Percentiles rank a stretch among this genome's conserved stretches.
Evolutionary conservation across 2,329 filamentous ascomycete genomes (phyloP).

Genomic region (Magnaporthales sp.): DNA sequence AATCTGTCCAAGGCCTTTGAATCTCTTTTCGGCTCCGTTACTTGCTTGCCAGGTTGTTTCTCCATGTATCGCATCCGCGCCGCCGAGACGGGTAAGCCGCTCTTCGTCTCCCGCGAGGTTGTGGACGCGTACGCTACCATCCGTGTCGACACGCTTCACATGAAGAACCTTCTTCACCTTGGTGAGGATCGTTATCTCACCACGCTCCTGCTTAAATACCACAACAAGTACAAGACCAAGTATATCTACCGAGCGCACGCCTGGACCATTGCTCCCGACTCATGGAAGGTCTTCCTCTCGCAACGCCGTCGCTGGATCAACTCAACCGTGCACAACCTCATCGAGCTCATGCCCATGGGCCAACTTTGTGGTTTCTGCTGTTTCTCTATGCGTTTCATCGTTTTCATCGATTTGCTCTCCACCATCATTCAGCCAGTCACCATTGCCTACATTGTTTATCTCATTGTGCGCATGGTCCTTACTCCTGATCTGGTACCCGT

Average conservation of each 20-base stretch:
- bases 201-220: conserved; percentile 84
- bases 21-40: conserved; percentile 94
- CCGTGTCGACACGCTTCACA: conserved; percentile 94
- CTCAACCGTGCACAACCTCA: conserved; percentile 94
- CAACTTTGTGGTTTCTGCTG: conserved; percentile 99
- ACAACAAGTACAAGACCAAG: conserved; percentile 95
- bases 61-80: conserved; percentile 97
- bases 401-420: conserved; percentile 87
- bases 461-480: conserved; percentile 64
- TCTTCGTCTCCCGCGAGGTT: conserved; percentile 91
- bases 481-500: conserved; percentile 62
- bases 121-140: conserved; percentile 84
- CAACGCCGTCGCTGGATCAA: conserved; percentile 99
- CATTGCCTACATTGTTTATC: conserved; percentile 79
- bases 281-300: conserved; percentile 89
- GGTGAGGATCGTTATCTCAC: conserved; percentile 98
- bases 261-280: conserved; percentile 95
- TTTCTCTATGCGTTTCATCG: conserved; percentile 98
- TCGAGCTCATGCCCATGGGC: conserved; percentile 86
- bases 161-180: conserved; percentile 95
- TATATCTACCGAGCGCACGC: conserved; percentile 88
- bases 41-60: conserved; percentile 97
- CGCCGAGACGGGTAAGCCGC: conserved; percentile 85
- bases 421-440: conserved; percentile 90
- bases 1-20: conserved; percentile 96